Conservation (phyloP, 2,329 filamentous ascomycete species). For the Ophiostoma tasmaniense region DNA sequence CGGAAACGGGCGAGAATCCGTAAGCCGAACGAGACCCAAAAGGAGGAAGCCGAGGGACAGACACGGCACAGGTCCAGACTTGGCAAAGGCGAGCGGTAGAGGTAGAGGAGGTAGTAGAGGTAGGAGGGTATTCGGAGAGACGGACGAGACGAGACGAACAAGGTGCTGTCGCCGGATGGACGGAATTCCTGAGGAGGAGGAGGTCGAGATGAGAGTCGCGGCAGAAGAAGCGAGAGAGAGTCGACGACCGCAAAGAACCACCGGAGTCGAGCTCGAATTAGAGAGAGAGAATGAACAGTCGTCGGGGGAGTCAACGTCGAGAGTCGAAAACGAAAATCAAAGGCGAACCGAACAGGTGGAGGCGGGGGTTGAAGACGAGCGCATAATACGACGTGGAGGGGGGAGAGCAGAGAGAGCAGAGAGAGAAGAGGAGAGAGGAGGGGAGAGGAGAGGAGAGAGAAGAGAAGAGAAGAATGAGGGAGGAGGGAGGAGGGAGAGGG, state of each 20-base stretch:
- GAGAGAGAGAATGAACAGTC: neutral
- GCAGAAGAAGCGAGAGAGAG: neutral
- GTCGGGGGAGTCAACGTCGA: neutral
- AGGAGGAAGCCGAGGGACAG: neutral
- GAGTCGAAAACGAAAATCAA: slow-evolving; percentile 2
- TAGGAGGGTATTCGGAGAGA: neutral
- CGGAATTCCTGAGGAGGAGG: neutral
- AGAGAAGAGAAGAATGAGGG: neutral
- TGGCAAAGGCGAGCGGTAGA: neutral
- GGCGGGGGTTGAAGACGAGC: slow-evolving; percentile 5
- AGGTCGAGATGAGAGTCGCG: neutral
- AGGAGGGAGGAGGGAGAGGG: neutral
- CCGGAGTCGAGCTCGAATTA: neutral
- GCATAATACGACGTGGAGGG: slow-evolving; percentile 7
- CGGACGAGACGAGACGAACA: neutral
- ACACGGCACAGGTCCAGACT: neutral
- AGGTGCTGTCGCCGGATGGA: neutral
- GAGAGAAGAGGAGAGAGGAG: neutral
- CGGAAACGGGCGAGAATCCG: neutral
- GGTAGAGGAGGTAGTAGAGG: neutral
- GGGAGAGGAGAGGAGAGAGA: neutral
- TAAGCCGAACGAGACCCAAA: neutral
- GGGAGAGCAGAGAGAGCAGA: neutral
- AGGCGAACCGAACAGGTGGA: slow-evolving; percentile 2
- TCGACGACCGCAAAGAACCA: too few relatives aligned